Percentiles rank a stretch among this genome's conserved stretches.
Conservation (phyloP, 2,329 filamentous ascomycete species). For the Fusarium keratoplasticum region DNA sequence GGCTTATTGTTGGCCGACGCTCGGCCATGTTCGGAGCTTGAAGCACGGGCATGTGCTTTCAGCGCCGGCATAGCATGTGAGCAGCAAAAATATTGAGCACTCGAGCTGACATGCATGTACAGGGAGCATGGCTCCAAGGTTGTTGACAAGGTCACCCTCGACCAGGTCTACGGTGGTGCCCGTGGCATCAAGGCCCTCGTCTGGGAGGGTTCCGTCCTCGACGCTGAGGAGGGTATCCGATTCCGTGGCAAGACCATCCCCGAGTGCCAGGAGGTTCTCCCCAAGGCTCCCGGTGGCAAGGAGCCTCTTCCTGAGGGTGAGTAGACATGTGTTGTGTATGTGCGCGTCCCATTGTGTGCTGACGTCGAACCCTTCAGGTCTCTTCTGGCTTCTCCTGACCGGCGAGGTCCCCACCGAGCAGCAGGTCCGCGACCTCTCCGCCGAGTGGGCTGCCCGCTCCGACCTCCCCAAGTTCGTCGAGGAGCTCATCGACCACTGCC, state of each 20-base stretch:
- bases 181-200: constrained; percentile 99
- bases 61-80: constrained; percentile 1
- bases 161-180: constrained; percentile 99
- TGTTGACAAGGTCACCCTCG: constrained; percentile 96
- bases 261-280: constrained; percentile 97
- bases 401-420: constrained; percentile 98
- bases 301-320: constrained; percentile 95
- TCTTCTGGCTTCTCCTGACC: constrained; percentile 99
- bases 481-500: constrained; percentile 99
- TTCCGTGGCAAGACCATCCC: constrained; percentile 99
- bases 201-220: constrained; percentile 98
- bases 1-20: constrained; percentile 27
- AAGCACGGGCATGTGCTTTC: constrained; percentile 4
- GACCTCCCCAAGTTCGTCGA: constrained; percentile 98
- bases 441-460: constrained; percentile 98
- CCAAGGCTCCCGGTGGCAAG: constrained; percentile 95
- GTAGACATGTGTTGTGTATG: constrained; percentile 17
- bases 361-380: constrained; percentile 64
- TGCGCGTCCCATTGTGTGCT: constrained; percentile 14
- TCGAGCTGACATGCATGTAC: constrained; percentile 36
- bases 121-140: constrained; percentile 97
- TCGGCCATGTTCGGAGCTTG: constrained; percentile 23
- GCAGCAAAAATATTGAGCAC: constrained; percentile 15
- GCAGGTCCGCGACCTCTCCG: constrained; percentile 97
- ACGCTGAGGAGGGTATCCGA: constrained; percentile 98